Conservation (phyloP, 2,329 filamentous ascomycete species). For the Penicillium sp. region DNA sequence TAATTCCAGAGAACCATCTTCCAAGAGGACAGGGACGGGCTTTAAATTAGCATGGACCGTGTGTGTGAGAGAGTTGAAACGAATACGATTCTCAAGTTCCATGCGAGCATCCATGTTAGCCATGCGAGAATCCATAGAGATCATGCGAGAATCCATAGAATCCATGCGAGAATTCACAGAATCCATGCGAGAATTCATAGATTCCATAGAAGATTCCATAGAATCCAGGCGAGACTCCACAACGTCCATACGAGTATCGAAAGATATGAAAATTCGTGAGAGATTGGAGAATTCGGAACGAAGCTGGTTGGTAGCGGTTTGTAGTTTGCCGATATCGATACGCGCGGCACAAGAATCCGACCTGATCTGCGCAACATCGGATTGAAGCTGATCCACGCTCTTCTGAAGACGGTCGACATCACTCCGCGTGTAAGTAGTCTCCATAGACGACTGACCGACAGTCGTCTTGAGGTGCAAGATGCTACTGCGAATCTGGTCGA, state of each 20-base stretch:
- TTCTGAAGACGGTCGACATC: constrained; percentile 40
- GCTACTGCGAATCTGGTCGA: constrained; percentile 37
- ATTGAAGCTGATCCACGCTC: constrained; percentile 38
- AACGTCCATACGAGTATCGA: constrained; percentile 11
- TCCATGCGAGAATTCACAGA: constrained; percentile 28
- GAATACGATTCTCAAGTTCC: constrained; percentile 35
- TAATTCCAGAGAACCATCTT: constrained; percentile 37
- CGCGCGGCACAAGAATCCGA: constrained; percentile 36
- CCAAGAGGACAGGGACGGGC: constrained; percentile 35
- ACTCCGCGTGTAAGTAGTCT: constrained; percentile 36
- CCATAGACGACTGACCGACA: constrained; percentile 32
- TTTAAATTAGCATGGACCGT: constrained; percentile 40
- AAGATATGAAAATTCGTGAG: constrained; percentile 33
- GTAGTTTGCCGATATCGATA: constrained; percentile 39
- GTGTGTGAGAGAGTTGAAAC: constrained; percentile 43
- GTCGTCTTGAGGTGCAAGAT: constrained; percentile 37
- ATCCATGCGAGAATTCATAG: constrained; percentile 7
- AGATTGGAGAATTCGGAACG: constrained; percentile 38
- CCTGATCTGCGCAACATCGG: constrained; percentile 35
- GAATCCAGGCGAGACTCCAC: constrained; percentile 27
- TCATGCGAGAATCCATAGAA: constrained; percentile 23
- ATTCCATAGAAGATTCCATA: constrained; percentile 24
- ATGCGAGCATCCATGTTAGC: constrained; percentile 6
- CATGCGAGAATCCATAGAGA: constrained; percentile 27
- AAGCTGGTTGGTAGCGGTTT: constrained; percentile 36